Evolutionary conservation across 106 monocot species (phyloP).

Genomic region (Iris macrosiphon): DNA sequence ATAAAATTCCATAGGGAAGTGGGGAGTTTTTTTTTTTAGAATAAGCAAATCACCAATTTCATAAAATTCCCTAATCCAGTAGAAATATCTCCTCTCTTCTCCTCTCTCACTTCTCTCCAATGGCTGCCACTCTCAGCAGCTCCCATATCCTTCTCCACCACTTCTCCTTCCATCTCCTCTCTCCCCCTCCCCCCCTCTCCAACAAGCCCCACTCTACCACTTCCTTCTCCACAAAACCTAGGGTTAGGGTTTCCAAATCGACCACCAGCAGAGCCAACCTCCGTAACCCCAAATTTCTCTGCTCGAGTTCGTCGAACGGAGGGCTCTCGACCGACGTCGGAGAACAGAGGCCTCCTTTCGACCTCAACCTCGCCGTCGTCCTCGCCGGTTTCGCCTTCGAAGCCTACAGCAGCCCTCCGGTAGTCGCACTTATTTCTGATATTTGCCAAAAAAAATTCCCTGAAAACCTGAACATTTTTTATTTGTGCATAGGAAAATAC

Average conservation of each 20-base stretch:
- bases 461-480: background rate
- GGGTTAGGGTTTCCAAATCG: constrained; percentile 5
- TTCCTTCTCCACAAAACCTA: background rate
- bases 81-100: background rate
- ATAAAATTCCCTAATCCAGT: background rate
- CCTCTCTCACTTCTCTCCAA: background rate
- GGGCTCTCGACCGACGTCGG: background rate
- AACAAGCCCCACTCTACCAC: constrained; percentile 6
- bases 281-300: background rate
- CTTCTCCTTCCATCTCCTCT: background rate
- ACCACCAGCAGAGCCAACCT: background rate
- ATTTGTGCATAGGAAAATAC: constrained; percentile 38
- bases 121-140: constrained; percentile 1
- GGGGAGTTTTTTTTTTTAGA: too few relatives aligned
- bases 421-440: constrained; percentile 2
- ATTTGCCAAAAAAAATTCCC: background rate
- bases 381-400: constrained; percentile 98
- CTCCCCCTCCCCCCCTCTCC: constrained; percentile 5
- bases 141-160: background rate
- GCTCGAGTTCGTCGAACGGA: constrained; percentile 3
- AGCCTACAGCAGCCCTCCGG: constrained; percentile 81
- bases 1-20: too few relatives aligned
- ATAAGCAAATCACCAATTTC: too few relatives aligned
- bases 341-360: constrained; percentile 59
- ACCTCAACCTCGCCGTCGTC: constrained; percentile 85